Evolutionary conservation across 2,329 filamentous ascomycete species (phyloP), one percentile per base, ranked within the genome.

Genomic region (Periconia sp.): DNA sequence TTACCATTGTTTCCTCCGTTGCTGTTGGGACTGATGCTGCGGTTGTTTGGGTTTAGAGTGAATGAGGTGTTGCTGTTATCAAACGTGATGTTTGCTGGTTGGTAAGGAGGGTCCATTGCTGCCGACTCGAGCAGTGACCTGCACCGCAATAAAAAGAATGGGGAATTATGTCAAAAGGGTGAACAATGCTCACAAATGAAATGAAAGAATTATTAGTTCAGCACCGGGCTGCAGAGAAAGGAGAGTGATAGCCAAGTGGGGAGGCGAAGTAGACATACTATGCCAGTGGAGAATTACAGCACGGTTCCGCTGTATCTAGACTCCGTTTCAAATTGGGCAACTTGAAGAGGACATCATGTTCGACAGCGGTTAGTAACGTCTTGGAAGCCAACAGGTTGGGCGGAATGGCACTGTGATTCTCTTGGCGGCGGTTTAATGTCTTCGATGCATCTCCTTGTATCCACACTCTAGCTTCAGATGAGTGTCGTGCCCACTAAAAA

Each of bases 391-490:
- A 50, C 52, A 51, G 57, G 59, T 62, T 57, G 63, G 62, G 59
- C 63, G 59, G 52, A 54, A 55, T 65, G 60, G 61, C 31, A 64
- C 62, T 57, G 58, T 55, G 52, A 50, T 52, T 52, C 46, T 47
- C 68, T 71, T 70, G 68, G 68, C 68, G 54, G 57, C 59, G 56
- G 57, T 61, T 51, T 61, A 56, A 62, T 66, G 65, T 69, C 65
- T 64, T 68, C 58, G 56, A 53, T 58, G 54, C 45, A 41, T 49
- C 61, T 60, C 65, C 61, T 63, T 45, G 63, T 64, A 66, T 55
- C 66, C 69, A 70, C 68, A 54, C 55, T 53, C 50, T 50, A 64
- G 62, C 57, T 59, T 63, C 63, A 60, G 63, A 69, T 63, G 62
- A 66, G 64, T 54, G 60, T 56, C 61, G 56, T 53, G 49, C 59